Conservation (phyloP, 352 stramenopile genomes). For the Globisporangium viniferum region DNA sequence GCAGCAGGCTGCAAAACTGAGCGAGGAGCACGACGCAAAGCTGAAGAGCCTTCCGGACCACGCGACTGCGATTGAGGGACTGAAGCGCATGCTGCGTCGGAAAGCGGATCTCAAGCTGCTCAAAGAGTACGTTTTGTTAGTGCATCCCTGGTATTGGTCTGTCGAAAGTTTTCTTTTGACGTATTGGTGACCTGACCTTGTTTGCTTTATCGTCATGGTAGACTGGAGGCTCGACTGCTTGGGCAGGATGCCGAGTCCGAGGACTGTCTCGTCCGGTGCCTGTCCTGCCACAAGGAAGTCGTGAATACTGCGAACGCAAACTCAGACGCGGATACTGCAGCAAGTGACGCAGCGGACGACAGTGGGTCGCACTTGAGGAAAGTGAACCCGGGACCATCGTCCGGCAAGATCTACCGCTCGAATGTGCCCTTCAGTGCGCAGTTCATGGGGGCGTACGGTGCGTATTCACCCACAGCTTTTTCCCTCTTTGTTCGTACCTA, state of each 20-base stretch:
- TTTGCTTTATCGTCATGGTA: slow-evolving; percentile 9
- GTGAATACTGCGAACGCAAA: slow-evolving; percentile 15
- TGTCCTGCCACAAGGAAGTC: slow-evolving; percentile 73
- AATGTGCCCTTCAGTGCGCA: slow-evolving; percentile 59
- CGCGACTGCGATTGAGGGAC: slow-evolving; percentile 34
- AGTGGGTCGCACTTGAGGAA: slow-evolving; percentile 23
- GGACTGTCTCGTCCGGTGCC: slow-evolving; percentile 63
- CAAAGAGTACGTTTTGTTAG: slow-evolving; percentile 46
- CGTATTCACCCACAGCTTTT: too few species aligned
- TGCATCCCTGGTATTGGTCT: not conserved
- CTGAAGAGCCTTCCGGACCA: slow-evolving; percentile 43
- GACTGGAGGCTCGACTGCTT: slow-evolving; percentile 50
- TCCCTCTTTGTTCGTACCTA: too few species aligned
- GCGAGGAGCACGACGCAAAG: slow-evolving; percentile 38
- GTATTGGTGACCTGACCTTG: not conserved
- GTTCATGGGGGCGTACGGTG: slow-evolving; percentile 4
- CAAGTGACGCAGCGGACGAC: slow-evolving; percentile 26
- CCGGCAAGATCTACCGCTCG: slow-evolving; percentile 57
- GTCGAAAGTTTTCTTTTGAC: not conserved
- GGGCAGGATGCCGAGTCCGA: slow-evolving; percentile 47
- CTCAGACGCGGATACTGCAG: slow-evolving; percentile 13
- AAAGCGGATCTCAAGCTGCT: slow-evolving; percentile 66
- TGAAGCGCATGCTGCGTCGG: slow-evolving; percentile 38
- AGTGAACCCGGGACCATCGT: slow-evolving; percentile 48
- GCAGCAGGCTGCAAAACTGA: slow-evolving; percentile 25